Evolutionary conservation across 2,329 filamentous ascomycete species (phyloP).

Genomic region (Fusarium falciforme): DNA sequence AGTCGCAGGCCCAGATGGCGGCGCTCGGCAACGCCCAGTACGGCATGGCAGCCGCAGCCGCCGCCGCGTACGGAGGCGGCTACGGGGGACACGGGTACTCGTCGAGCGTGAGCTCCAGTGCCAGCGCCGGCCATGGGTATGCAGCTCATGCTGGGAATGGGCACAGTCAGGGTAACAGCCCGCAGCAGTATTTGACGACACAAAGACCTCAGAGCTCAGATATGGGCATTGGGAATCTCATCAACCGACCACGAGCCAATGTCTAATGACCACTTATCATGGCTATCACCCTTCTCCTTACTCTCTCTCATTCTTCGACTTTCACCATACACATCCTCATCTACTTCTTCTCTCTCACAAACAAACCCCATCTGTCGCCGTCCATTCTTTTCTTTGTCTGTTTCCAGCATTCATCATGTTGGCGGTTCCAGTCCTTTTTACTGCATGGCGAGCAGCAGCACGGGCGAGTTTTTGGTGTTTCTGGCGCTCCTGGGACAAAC

Average conservation of each 20-base stretch:
- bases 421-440: conserved; percentile 20
- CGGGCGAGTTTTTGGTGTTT: conserved; percentile 25
- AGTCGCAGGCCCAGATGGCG: conserved; percentile 36
- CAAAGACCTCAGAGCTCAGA: conserved; percentile 66
- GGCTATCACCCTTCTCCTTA: neutral
- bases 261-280: conserved; percentile 12
- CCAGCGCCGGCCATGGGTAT: conserved; percentile 51
- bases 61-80: conserved; percentile 32
- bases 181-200: conserved; percentile 55
- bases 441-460: conserved; percentile 37
- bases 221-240: conserved; percentile 71
- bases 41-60: conserved; percentile 26
- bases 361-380: conserved; percentile 17
- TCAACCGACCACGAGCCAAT: conserved; percentile 60
- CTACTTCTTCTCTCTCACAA: neutral
- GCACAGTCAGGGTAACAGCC: conserved; percentile 54
- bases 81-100: conserved; percentile 60
- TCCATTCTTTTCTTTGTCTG: conserved; percentile 37
- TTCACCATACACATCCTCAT: neutral
- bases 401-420: conserved; percentile 14
- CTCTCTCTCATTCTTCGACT: neutral
- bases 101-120: conserved; percentile 64
- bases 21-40: conserved; percentile 34
- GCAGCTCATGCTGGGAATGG: conserved; percentile 40
- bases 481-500: conserved; percentile 25